A percentile compares a stretch with the other conserved stretches of the same genome.
Conservation (phyloP, 495 filamentous ascomycete genomes). For the Sordaria brevicollis region DNA sequence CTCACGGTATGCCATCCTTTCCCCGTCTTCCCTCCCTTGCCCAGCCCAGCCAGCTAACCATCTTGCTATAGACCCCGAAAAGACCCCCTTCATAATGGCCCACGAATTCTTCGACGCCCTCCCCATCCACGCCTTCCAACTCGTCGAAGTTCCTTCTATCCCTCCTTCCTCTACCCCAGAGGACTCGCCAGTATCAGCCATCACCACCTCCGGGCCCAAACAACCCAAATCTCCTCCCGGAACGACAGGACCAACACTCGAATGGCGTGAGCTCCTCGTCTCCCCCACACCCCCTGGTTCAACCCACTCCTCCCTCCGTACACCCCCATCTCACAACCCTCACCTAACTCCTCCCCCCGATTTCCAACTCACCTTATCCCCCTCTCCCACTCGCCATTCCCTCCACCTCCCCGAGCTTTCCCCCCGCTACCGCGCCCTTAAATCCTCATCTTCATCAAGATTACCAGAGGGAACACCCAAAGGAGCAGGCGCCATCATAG, state of each 20-base stretch:
- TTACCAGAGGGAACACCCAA: background rate
- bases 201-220: background rate
- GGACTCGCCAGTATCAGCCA: conserved; percentile 22
- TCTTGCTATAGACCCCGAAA: conserved; percentile 31
- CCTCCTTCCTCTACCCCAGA: conserved; percentile 30
- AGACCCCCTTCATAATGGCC: conserved; percentile 84
- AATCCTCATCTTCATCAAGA: conserved; percentile 28
- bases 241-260: conserved; percentile 35
- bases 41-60: background rate
- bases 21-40: background rate
- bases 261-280: conserved; percentile 87
- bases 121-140: conserved; percentile 91
- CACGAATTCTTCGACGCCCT: conserved; percentile 99
- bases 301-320: conserved; percentile 32
- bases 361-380: conserved; percentile 73
- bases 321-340: conserved; percentile 42
- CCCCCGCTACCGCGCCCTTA: conserved; percentile 65
- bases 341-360: conserved; percentile 48
- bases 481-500: conserved; percentile 57
- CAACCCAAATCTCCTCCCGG: conserved; percentile 23
- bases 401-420: conserved; percentile 79
- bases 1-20: conserved; percentile 27
- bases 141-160: conserved; percentile 41
- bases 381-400: conserved; percentile 65
- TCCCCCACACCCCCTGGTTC: conserved; percentile 48